Evolutionary conservation across 2,329 filamentous ascomycete species (phyloP), one percentile per base, ranked within the genome.

Genomic region (Venturia pyrina): DNA sequence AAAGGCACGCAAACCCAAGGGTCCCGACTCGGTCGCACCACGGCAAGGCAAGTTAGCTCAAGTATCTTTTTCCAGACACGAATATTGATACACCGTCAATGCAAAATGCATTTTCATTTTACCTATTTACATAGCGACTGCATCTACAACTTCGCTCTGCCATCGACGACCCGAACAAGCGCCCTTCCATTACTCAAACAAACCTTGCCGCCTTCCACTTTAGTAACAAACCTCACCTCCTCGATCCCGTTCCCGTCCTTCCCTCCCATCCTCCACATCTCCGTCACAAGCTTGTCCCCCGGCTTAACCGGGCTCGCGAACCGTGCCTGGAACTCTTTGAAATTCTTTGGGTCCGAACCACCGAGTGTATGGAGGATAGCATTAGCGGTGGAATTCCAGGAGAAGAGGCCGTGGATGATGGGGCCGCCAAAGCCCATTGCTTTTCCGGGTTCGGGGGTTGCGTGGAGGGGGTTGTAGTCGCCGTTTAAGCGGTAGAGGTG

Each of bases 391-490:
- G 85, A 85, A 79, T 96, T 96, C 88, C 90, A 96, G 71, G 87
- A 90, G 79, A 88, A 96, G 59, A 96, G 81, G 24, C 93, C 93
- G 78, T 96, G 92, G 75, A 96, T 89, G 76, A 96, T 96, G 70
- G 86, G 82, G 43, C 92, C 92, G 37, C 91, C 90, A 71, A 96
- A 96, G 67, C 93, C 92, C 90, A 96, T 96, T 79, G 91, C 89
- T 77, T 85, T 79, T 68, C 91, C 91, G 0, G 91, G 90, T 78
- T 91, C 90, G 15, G 91, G 91, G 21, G 89, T 90, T 7, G 91
- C 91, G 75, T 96, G 92, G 44, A 96, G 86, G 37, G 92, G 93
- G 80, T 96, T 96, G 79, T 96, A 96, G 79, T 96, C 93, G 70
- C 92, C 92, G 72, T 96, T 96, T 63, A 96, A 83, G 69, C 91